phyloP scores from a whole-genome alignment of 2,329 filamentous ascomycete species.

The Aspergillus quadrilineatus region DNA sequence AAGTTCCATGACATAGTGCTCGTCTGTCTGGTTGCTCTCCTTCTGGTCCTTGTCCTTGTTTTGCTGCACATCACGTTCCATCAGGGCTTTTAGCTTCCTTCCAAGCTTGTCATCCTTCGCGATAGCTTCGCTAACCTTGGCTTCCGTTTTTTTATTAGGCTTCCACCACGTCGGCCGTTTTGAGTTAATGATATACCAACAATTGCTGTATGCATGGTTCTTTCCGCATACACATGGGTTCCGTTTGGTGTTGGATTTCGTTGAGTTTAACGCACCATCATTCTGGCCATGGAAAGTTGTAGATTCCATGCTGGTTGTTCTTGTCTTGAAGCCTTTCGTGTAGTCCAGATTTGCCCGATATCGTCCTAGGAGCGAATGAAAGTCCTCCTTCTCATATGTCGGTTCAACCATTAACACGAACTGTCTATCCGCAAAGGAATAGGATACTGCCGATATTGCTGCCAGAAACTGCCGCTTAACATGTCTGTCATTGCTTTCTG shows the following conservation, averaged over 20 bases:
- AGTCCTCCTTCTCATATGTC: not conserved
- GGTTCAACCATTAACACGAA: not conserved
- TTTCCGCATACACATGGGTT: too few relatives aligned
- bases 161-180: not conserved
- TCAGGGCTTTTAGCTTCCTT: not conserved
- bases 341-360: not conserved
- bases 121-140: not conserved
- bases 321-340: not conserved
- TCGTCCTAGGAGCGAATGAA: not conserved
- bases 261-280: too few relatives aligned
- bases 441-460: not conserved
- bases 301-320: not conserved
- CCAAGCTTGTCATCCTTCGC: not conserved
- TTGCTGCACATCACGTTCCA: not conserved
- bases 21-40: too few relatives aligned
- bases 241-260: too few relatives aligned
- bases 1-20: too few relatives aligned
- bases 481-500: not conserved
- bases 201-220: not conserved
- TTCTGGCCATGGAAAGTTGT: not conserved
- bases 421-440: not conserved
- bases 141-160: not conserved
- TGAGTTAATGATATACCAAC: not conserved
- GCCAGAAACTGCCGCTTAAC: not conserved
- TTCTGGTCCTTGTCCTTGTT: too few relatives aligned